phyloP scores from a whole-genome alignment of 129 eudicot genomes.

The Flaveria ramosissima region DNA sequence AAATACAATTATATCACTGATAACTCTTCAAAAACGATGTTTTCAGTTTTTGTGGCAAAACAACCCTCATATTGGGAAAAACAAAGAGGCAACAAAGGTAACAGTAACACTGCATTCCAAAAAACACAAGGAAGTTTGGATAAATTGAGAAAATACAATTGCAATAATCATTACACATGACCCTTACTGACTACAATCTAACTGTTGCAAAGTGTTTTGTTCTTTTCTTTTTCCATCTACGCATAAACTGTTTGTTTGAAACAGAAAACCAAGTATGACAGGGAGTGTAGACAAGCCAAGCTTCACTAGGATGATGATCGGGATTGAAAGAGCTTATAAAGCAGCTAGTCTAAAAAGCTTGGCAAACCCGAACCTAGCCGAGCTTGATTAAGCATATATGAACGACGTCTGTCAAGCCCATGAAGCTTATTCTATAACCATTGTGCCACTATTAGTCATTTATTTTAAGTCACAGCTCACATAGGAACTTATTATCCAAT shows the following conservation, averaged over 20 bases:
- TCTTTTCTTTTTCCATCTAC: neutral
- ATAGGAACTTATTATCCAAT: neutral
- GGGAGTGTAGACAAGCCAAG: neutral
- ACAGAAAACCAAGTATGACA: neutral
- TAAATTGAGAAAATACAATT: neutral
- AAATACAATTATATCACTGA: neutral
- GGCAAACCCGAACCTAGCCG: neutral
- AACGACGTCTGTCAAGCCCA: neutral
- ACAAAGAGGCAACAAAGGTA: neutral
- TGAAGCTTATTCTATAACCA: neutral
- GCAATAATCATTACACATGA: neutral
- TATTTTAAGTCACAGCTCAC: neutral
- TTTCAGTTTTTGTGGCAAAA: neutral
- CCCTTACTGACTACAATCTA: conserved; percentile 2
- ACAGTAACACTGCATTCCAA: neutral
- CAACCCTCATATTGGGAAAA: neutral
- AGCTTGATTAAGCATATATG: neutral
- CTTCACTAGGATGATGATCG: neutral
- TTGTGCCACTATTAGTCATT: neutral
- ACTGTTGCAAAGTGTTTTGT: neutral
- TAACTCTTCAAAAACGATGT: neutral
- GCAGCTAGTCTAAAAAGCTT: neutral
- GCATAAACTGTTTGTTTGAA: neutral
- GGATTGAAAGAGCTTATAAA: neutral
- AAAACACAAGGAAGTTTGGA: neutral